Evolutionary conservation across 306 rosid species (phyloP).

Genomic region (Glycyrrhiza uralensis): DNA sequence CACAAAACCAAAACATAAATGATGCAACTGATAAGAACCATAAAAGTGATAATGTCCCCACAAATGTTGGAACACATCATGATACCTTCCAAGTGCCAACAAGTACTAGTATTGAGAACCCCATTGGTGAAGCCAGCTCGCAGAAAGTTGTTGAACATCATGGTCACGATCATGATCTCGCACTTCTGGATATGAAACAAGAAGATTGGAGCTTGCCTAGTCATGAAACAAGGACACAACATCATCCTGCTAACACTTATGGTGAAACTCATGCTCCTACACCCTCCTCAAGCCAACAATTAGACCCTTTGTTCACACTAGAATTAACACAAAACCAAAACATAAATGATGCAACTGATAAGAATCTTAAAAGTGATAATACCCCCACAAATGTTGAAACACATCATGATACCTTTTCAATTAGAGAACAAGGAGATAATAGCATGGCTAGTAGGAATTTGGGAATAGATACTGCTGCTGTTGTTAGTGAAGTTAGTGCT

Average conservation of each 20-base stretch:
- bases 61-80: too few species aligned
- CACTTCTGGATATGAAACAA: background rate
- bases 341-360: background rate
- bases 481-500: background rate
- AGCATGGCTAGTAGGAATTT: background rate
- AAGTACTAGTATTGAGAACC: background rate
- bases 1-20: background rate
- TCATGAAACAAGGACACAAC: background rate
- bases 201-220: background rate
- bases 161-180: background rate
- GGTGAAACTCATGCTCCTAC: background rate
- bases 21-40: background rate
- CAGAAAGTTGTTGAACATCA: background rate
- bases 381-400: too few species aligned
- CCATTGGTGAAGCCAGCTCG: background rate
- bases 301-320: constrained; percentile 5
- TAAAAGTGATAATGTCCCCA: background rate
- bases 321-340: background rate
- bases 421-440: too few species aligned
- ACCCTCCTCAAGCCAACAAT: background rate
- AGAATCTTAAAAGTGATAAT: background rate
- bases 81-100: background rate
- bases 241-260: too few species aligned
- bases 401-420: too few species aligned
- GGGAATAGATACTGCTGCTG: background rate